A percentile compares a stretch with the other conserved stretches of the same genome.
Evolutionary conservation across 2,329 filamentous ascomycete genomes (phyloP).

Genomic region (Aspergillus udagawae): DNA sequence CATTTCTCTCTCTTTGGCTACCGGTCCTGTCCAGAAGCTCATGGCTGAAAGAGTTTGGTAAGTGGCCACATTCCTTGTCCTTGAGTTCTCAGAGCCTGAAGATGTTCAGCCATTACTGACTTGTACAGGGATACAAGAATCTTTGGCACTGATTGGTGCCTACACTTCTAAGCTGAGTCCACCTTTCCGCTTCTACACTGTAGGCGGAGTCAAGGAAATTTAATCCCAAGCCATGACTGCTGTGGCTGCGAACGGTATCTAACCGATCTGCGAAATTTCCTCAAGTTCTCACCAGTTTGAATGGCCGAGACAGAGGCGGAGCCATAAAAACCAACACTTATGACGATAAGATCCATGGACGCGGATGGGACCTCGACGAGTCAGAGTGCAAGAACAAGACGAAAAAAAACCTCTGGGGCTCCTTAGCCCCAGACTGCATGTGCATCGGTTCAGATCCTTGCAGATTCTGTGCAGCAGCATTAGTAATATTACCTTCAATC

Average conservation of each 20-base stretch:
- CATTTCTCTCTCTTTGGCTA: constrained; percentile 2
- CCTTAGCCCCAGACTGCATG: neutral
- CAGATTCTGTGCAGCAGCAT: constrained; percentile 22
- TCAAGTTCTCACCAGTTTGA: neutral
- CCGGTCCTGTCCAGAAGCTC: neutral
- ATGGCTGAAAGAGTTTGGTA: neutral
- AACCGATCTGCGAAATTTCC: constrained; percentile 20
- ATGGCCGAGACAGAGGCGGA: constrained; percentile 13
- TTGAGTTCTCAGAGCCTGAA: neutral
- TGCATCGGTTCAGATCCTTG: constrained; percentile 24
- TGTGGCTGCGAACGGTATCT: constrained; percentile 16
- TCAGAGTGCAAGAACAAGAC: constrained; percentile 23
- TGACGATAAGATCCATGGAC: constrained; percentile 22
- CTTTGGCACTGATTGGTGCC: too few species aligned
- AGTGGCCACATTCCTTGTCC: neutral
- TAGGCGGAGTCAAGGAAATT: constrained; percentile 12
- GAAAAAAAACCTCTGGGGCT: constrained; percentile 3
- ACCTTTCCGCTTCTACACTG: too few species aligned
- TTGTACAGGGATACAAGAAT: neutral
- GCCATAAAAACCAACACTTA: constrained; percentile 2
- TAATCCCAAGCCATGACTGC: constrained; percentile 4
- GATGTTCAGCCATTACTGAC: neutral
- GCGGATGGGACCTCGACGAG: constrained; percentile 23
- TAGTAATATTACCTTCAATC: constrained; percentile 1
- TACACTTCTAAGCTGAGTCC: neutral